Base-by-base conservation (phyloP, 257 asterid species). In the Solanum medicagineum region DNA sequence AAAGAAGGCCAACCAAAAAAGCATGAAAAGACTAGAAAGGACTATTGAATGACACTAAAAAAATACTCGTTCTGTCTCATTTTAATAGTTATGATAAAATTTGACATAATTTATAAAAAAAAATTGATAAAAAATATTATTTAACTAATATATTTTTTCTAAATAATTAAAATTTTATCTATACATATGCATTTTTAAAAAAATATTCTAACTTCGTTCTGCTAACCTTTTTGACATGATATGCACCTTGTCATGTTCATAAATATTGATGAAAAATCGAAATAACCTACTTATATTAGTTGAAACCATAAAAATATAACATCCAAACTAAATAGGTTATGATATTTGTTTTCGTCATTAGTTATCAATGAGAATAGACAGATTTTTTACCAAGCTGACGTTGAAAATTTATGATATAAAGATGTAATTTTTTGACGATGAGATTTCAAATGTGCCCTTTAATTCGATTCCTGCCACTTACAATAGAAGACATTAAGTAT, bases 311-410 rank as follows among this genome's bases (percentile, higher is more conserved):
- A 15, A 54, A 54, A 55, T 55, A 55, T 55, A 55, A 55, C 60
- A 56, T 22, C 63, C 63, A 56, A 56, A 56, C 8, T 19, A 56
- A 19, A 3, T 36, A 56, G 26, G 15, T 59, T 59, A 59, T n/a
- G 10, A n/a, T 60, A 60, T 60, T 10, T n/a, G 8, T 60, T 60
- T 60, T 60, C 68, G 5, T 60, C 68, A 10, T 0, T n/a, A 60
- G 10, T n/a, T 10, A 60, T n/a, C 8, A 22, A n/a, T 1, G 0
- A 22, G 1, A 57, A 11, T 29, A 8, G 62, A 57, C 5, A 19
- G 0, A 0, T 19, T 57, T 57, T 57, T 57, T 19, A 57, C 12
- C 24, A 3, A 19, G 2, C 10, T 17, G 10, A 17, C 0, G 13
- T 57, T 57, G 4, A 57, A 57, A 7, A 57, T 19, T 57, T 57